phyloP scores from a whole-genome alignment of 139 green algal species.

The Tetradesmus lagerheimii region DNA sequence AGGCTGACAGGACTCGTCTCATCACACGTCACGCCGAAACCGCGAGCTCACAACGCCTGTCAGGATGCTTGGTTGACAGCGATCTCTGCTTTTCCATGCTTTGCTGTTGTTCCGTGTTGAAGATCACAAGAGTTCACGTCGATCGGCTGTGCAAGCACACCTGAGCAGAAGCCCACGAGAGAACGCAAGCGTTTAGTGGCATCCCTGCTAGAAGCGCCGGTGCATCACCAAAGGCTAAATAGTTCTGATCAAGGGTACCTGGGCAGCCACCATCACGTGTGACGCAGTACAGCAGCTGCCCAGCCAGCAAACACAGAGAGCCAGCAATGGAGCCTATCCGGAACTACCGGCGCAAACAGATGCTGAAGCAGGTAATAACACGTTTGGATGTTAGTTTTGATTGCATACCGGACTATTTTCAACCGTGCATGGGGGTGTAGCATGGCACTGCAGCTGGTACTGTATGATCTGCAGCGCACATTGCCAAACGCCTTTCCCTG shows the following conservation, averaged over 20 bases:
- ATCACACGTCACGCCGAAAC: not conserved
- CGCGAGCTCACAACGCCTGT: not conserved
- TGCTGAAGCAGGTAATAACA: not conserved
- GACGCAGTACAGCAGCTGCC: not conserved
- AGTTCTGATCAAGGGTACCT: no score
- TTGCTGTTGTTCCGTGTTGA: not conserved
- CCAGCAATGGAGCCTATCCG: not conserved
- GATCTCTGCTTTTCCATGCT: not conserved
- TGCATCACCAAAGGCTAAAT: not conserved
- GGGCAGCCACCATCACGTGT: no score
- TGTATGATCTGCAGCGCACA: no score
- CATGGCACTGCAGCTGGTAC: no score
- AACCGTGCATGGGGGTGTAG: no score
- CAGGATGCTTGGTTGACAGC: not conserved
- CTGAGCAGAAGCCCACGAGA: not conserved
- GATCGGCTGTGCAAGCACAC: not conserved
- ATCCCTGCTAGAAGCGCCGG: not conserved
- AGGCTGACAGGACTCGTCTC: not conserved
- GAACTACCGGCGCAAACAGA: not conserved
- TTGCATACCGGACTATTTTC: no score
- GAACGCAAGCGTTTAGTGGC: not conserved
- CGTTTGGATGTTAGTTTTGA: no score
- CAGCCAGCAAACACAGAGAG: not conserved
- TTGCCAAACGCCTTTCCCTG: no score
- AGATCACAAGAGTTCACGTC: not conserved